Evolutionary conservation across 495 filamentous ascomycete species (phyloP), one percentile per base, ranked within the genome.

Genomic region (Aspergillus conjunctus): DNA sequence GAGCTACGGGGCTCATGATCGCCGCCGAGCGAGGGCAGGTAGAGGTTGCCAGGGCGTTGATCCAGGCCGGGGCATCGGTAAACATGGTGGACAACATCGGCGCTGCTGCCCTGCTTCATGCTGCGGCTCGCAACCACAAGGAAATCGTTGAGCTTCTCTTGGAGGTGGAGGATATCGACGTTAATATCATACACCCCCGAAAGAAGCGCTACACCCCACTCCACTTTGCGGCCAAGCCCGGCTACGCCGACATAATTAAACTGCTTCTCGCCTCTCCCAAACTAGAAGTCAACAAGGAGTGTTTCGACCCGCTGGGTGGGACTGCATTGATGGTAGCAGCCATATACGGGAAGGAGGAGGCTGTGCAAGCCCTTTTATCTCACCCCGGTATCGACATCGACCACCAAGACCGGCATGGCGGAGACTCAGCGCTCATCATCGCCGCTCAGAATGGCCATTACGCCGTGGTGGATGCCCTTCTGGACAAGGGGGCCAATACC

Each of bases 241-340:
- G 39, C 4, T 18, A 17, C 9, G 41, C 31, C 1, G 39, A 54
- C 10, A 39, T 45, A 9, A 18, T 54, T 2, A 21, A n/a, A 1
- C 26, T 54, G n/a, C 50, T 59, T 0, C 41, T 59, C 1, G 17
- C 20, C 9, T 37, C 2, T 0, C 49, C 49, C 3, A 22, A 7
- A 2, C 51, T 59, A 2, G 22, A 59, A 7, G 39, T 59, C 22
- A 59, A 54, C 17, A 59, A 52, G 31, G 15, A 26, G 32, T 59
- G 50, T 39, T 22, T 3, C n/a, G 41, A 32, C 14, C 57, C 50
- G 6, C 12, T 14, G 1, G 50, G 57, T n/a, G 39, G 18, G 0
- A 59, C 50, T 15, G 57, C 57, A 1, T 17, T 59, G 17, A 54
- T 48, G 12, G 10, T 45, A 10, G 57, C 57, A 15, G 57, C 57